These are phyloP conservation scores for Rhizopus sp. DNA, from an alignment of 371 early-diverging fungal species.

Conservation along the genomic window DNA sequence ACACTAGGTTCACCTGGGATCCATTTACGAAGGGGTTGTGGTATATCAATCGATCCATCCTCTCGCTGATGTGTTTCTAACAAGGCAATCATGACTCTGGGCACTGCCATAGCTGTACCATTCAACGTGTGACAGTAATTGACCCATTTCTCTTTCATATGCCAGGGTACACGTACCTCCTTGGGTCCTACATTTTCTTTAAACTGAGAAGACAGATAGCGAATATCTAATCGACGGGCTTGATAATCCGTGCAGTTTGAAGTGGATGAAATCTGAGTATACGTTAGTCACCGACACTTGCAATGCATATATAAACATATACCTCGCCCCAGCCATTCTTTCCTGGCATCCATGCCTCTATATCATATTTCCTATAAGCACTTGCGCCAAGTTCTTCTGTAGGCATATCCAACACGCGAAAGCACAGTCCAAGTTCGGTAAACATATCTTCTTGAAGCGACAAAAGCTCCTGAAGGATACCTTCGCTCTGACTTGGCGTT, in stretches of 20 bases:
- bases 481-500: slow-evolving; percentile 64
- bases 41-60: slow-evolving; percentile 75
- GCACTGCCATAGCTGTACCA: slow-evolving; percentile 94
- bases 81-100: slow-evolving; percentile 87
- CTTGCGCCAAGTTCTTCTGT: slow-evolving; percentile 92
- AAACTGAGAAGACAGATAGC: slow-evolving; percentile 42
- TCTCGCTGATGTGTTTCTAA: slow-evolving; percentile 79
- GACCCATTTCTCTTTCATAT: slow-evolving; percentile 39
- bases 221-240: slow-evolving; percentile 71
- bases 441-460: slow-evolving; percentile 77
- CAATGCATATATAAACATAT: slow-evolving; percentile 4
- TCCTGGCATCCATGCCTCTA: slow-evolving; percentile 97
- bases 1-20: slow-evolving; percentile 52
- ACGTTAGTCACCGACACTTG: neutral
- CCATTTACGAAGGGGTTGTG: slow-evolving; percentile 73
- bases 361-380: slow-evolving; percentile 90
- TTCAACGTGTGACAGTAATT: slow-evolving; percentile 91
- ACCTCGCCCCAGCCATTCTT: slow-evolving; percentile 88
- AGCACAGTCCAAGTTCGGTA: slow-evolving; percentile 79
- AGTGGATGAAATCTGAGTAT: slow-evolving; percentile 67
- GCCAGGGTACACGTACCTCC: slow-evolving; percentile 21
- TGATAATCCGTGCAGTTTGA: slow-evolving; percentile 93
- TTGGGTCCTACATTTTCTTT: slow-evolving; percentile 24
- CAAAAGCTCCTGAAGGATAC: slow-evolving; percentile 71
- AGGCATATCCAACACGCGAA: slow-evolving; percentile 92